Conservation (phyloP, 768 basidiomycete species). For the Suillus subaureus region DNA sequence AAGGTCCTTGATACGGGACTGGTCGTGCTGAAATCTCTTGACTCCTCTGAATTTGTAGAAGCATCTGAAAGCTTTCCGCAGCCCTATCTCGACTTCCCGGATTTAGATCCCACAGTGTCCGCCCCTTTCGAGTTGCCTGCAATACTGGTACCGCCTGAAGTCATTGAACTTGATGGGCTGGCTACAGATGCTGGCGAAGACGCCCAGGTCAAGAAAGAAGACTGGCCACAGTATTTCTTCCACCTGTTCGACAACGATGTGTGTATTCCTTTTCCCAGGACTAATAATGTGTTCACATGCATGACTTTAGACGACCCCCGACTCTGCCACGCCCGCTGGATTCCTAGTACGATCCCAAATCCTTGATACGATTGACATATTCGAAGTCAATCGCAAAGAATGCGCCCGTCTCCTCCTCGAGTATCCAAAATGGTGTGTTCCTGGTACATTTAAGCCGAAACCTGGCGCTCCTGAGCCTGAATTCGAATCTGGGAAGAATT, state of each 20-base stretch:
- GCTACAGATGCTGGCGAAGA: constrained; percentile 71
- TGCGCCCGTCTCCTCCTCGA: constrained; percentile 85
- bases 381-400: constrained; percentile 96
- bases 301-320: constrained; percentile 66
- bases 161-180: constrained; percentile 77
- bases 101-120: constrained; percentile 40
- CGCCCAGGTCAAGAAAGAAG: constrained; percentile 74
- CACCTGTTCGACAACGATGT: constrained; percentile 66
- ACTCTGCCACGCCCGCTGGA: constrained; percentile 71
- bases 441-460: constrained; percentile 84
- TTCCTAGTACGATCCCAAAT: constrained; percentile 78
- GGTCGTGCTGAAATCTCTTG: constrained; percentile 60
- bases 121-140: constrained; percentile 70
- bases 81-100: constrained; percentile 58
- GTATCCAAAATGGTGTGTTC: constrained; percentile 79
- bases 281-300: not conserved
- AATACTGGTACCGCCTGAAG: constrained; percentile 86
- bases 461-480: constrained; percentile 59
- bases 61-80: constrained; percentile 59
- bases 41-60: constrained; percentile 60
- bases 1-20: constrained; percentile 81
- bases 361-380: constrained; percentile 81
- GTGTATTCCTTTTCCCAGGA: constrained; percentile 14
- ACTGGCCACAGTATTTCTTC: constrained; percentile 77
- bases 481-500: constrained; percentile 65